phyloP scores from a whole-genome alignment of 805 yeast genomes.

The Candida ficus region DNA sequence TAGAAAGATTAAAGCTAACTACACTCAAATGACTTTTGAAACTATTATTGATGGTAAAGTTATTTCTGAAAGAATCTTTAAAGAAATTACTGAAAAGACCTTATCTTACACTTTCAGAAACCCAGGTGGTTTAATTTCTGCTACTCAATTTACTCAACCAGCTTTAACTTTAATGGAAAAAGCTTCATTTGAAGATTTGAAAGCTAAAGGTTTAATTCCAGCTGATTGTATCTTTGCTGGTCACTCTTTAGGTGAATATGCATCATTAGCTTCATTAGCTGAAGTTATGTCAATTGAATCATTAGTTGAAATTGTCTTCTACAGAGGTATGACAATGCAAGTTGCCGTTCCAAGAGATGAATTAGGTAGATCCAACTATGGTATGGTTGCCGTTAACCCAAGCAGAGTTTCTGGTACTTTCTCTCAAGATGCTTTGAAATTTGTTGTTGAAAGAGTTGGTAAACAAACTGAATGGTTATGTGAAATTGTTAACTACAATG shows the following conservation, averaged over 20 bases:
- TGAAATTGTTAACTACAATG: conserved; percentile 97
- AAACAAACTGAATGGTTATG: conserved; percentile 86
- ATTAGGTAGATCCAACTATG: conserved; percentile 93
- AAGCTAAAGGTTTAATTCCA: conserved; percentile 91
- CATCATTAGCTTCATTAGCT: conserved; percentile 94
- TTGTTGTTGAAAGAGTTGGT: conserved; percentile 86
- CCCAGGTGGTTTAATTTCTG: conserved; percentile 91
- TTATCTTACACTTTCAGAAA: conserved; percentile 85
- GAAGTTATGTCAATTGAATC: conserved; percentile 99
- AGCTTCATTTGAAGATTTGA: conserved; percentile 97
- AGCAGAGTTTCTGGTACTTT: conserved; percentile 85
- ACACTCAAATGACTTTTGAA: conserved; percentile 96
- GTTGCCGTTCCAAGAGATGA: conserved; percentile 99
- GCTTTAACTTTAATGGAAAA: conserved; percentile 99
- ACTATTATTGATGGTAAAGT: conserved; percentile 81
- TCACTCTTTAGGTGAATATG: conserved; percentile 98
- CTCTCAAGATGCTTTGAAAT: conserved; percentile 88
- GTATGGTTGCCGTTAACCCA: conserved; percentile 99
- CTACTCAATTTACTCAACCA: conserved; percentile 99
- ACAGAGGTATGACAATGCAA: conserved; percentile 99
- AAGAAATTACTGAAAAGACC: conserved; percentile 76
- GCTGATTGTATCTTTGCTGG: conserved; percentile 95
- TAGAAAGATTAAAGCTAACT: conserved; percentile 89
- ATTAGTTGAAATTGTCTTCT: conserved; percentile 94
- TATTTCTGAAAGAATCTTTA: conserved; percentile 91